Evolutionary conservation across 208 protist species (phyloP).

Genomic region (Blastocrithidia nonstop): DNA sequence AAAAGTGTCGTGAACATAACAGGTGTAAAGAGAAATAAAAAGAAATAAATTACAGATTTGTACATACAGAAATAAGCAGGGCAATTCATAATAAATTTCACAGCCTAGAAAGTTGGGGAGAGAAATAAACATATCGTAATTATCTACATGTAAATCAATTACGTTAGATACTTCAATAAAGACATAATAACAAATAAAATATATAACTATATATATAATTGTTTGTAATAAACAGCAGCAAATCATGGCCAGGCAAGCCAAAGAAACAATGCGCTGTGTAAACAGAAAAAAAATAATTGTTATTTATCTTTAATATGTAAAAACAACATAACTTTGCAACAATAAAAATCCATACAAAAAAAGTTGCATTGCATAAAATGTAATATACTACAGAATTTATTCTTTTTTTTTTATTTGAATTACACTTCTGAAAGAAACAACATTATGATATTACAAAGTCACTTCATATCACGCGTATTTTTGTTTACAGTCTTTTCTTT

Average conservation of each 20-base stretch:
- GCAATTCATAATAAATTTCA: not conserved
- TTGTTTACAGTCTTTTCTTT: too few species aligned
- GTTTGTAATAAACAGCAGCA: too few species aligned
- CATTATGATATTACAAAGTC: too few species aligned
- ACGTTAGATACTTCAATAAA: not conserved
- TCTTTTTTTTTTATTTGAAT: too few species aligned
- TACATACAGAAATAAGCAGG: not conserved
- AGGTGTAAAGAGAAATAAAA: not conserved
- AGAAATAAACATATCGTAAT: not conserved
- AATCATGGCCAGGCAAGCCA: not conserved
- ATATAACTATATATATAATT: too few species aligned
- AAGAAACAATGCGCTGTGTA: not conserved
- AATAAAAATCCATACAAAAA: constrained; percentile 4
- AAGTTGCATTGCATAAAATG: not conserved
- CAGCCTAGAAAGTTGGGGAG: not conserved
- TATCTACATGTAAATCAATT: not conserved
- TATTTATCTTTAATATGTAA: not conserved
- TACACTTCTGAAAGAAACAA: too few species aligned
- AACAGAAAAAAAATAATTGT: constrained; percentile 2
- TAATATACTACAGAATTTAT: not conserved
- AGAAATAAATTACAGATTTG: not conserved
- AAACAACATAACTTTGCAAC: not conserved
- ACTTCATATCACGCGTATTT: too few species aligned
- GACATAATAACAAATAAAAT: too few species aligned
- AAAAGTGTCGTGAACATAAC: not conserved